Evolutionary conservation across 345 rosid genomes (phyloP).

Genomic region (Triadica sebifera): DNA sequence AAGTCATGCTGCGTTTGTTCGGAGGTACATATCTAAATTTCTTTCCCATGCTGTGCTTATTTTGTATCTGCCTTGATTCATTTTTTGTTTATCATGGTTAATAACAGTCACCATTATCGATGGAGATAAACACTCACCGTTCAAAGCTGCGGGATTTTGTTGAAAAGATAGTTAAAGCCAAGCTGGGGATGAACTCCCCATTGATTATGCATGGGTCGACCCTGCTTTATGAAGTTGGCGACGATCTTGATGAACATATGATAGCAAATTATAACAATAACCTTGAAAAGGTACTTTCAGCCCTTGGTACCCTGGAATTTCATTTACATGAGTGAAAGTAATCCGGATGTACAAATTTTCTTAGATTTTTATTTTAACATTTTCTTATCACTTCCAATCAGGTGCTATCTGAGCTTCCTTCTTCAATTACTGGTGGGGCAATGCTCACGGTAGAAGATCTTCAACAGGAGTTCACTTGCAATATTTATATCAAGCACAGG

Average conservation of each 20-base stretch:
- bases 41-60: slow-evolving; percentile 10
- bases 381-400: slow-evolving; percentile 23
- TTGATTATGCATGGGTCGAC: slow-evolving; percentile 72
- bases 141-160: slow-evolving; percentile 85
- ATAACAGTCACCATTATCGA: slow-evolving; percentile 71
- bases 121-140: slow-evolving; percentile 73
- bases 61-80: slow-evolving; percentile 11
- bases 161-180: slow-evolving; percentile 88
- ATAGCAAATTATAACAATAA: slow-evolving; percentile 75
- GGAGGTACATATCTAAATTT: slow-evolving; percentile 46
- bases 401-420: slow-evolving; percentile 79
- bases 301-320: too few relatives aligned
- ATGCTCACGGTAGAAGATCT: slow-evolving; percentile 81
- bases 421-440: slow-evolving; percentile 70
- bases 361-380: slow-evolving; percentile 2
- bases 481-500: slow-evolving; percentile 86
- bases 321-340: background rate
- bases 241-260: slow-evolving; percentile 84
- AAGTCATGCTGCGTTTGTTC: slow-evolving; percentile 95
- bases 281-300: slow-evolving; percentile 73
- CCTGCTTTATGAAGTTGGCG: slow-evolving; percentile 95
- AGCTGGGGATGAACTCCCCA: slow-evolving; percentile 93
- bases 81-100: slow-evolving; percentile 20
- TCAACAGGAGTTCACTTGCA: slow-evolving; percentile 85
- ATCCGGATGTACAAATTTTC: background rate